Base-by-base conservation (phyloP, 306 rosid genomes). In the Acacia acuminata region DNA sequence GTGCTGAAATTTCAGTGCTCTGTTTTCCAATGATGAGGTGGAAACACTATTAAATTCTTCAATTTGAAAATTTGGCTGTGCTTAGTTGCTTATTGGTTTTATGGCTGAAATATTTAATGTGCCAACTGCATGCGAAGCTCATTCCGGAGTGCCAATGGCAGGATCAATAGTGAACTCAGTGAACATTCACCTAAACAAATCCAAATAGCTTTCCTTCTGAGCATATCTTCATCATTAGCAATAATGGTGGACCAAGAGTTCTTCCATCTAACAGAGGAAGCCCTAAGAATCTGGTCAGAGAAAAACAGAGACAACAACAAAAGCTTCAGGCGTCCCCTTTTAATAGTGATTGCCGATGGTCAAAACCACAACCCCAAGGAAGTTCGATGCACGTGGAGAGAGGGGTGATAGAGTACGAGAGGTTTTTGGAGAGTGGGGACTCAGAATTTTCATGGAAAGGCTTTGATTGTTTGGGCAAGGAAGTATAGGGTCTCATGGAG, bases 121-220 rank as follows among this genome's bases (percentile, higher is more conserved):
- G 71, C 99, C 99, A 30, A 97, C 98, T 30, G 85, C 91, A 19
- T 96, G 90, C 87, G 99, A 96, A 90, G 94, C 94, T 36, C 97
- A 92, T 84, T 92, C 86, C 78, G 94, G 94, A 82, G 82, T 90
- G 77, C 94, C 97, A 43, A 92, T 92, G 94, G 70, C 87, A 63
- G 94, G 94, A 79, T 88, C 94, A 43, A 94, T 90, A 44, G 58
- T 90, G n/a, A 92, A 92, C 67, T 43, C 88, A 64, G 91, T 92
- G 8, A 92, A 92, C 69, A 77, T 89, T 32, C 90, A 92, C 51
- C 85, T 92, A 73, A 92, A 92, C 81, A 92, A 89, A 44, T 44
- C 86, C 1, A 85, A 2, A 81, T 92, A 51, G 88, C 89, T 67
- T 90, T 92, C 85, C 94, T 90, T 83, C 94, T 92, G 3, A 81